Evolutionary conservation across 2,329 filamentous ascomycete species (phyloP), one percentile per base, ranked within the genome.

Genomic region (Chalara sp.): DNA sequence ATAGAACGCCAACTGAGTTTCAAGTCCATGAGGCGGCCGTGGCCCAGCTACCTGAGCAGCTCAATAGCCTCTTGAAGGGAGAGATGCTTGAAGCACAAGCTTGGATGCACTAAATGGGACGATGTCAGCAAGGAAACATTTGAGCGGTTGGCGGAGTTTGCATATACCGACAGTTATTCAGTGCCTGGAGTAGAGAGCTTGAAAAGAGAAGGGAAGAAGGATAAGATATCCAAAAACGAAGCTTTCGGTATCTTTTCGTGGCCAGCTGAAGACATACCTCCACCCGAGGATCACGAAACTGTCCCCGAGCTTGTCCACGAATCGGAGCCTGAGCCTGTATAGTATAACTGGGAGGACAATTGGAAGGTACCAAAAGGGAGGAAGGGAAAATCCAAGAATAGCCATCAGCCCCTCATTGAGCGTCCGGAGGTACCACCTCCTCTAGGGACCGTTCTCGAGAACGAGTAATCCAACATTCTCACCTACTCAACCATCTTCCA

Each of bases 21-120:
- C 32, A 30, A 13, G 48, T 61, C 21, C 55, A 61, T 42, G 48
- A 58, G 39, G 47, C 56, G 46, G 59, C 58, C 11, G 48, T 61
- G 4, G 51, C 59, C 10, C 46, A 54, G 7, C 58, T 60, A 6
- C 60, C 56, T 5, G 28, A 49, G 13, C 50, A 46, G 13, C 50
- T 61, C 6, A 13, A 37, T 7, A 43, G 3, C 13, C 32, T 59
- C 2, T n/a, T 37, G 8, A n/a, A 8, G 8, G 4, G 35, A 37
- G 35, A 37, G 21, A 21, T 21, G 21, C 21, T 21, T 37, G 4
- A 8, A 37, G n/a, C 35, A 37, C 35, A 37, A n/a, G 35, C 35
- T 37, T 8, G 8, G 8, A n/a, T 10, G 35, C 35, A 37, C n/a
- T 37, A 8, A 8, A n/a, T 37, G 8, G 35, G n/a, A 8, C n/a